Conservation (phyloP, 768 basidiomycete species). For the Tylopilus rubrobrunneus region DNA sequence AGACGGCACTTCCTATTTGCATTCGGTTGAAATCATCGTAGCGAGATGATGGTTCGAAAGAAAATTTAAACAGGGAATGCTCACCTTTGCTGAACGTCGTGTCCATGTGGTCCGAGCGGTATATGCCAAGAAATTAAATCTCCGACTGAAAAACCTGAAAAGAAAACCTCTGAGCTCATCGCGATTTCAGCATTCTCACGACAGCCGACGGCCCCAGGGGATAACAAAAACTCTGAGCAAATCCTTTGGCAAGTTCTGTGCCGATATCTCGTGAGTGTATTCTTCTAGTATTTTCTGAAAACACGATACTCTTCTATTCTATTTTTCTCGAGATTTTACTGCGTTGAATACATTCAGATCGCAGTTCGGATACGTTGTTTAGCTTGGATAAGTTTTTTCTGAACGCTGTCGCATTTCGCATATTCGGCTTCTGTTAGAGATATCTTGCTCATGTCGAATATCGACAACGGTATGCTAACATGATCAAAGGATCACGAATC, state of each 20-base stretch:
- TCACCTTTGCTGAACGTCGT: constrained; percentile 13
- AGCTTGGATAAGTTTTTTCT: constrained; percentile 33
- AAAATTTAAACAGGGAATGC: not conserved
- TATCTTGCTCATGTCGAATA: constrained; percentile 25
- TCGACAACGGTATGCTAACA: constrained; percentile 21
- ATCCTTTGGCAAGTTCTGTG: constrained; percentile 12
- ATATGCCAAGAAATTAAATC: constrained; percentile 19
- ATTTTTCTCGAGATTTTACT: constrained; percentile 16
- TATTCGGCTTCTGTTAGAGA: constrained; percentile 32
- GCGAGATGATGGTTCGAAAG: not conserved
- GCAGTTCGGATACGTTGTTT: constrained; percentile 27
- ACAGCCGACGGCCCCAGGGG: constrained; percentile 35
- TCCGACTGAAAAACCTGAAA: constrained; percentile 29
- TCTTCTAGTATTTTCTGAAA: constrained; percentile 10
- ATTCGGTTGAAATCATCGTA: constrained; percentile 32
- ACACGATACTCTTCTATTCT: not conserved
- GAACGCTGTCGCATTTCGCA: constrained; percentile 27
- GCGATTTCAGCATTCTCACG: constrained; percentile 34
- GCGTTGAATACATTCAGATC: constrained; percentile 14
- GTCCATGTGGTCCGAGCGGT: constrained; percentile 2
- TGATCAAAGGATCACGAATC: constrained; percentile 18
- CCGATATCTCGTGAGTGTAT: constrained; percentile 25
- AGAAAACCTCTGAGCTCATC: constrained; percentile 21
- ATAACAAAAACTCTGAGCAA: constrained; percentile 32
- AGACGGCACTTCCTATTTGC: constrained; percentile 38